These are phyloP conservation scores for Daldinia eschscholtzii DNA, from an alignment of 2,329 filamentous ascomycete genomes.

Conservation along the genomic window DNA sequence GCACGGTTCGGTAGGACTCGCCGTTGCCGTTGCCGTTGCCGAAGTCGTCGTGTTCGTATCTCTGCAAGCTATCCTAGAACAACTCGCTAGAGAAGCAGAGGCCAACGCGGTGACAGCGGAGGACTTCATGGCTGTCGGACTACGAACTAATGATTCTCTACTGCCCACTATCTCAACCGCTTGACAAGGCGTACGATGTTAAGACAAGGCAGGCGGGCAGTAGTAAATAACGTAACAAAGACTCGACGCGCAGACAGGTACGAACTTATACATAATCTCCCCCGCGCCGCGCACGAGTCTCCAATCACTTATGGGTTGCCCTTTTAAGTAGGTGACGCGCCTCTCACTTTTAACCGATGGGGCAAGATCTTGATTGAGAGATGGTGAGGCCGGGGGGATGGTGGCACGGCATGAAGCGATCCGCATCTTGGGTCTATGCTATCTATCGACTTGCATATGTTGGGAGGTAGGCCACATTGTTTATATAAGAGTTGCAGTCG, in stretches of 20 bases:
- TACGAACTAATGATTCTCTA: constrained; percentile 20
- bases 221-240: constrained; percentile 6
- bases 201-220: constrained; percentile 12
- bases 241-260: constrained; percentile 15
- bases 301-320: constrained; percentile 31
- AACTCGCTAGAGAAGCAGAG: constrained; percentile 31
- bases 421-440: constrained; percentile 19
- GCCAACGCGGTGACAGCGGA: constrained; percentile 29
- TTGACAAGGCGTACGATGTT: constrained; percentile 11
- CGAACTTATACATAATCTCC: constrained; percentile 32
- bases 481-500: neutral
- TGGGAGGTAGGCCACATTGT: neutral
- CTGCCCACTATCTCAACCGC: constrained; percentile 25
- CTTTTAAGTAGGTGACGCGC: constrained; percentile 41
- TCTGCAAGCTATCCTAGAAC: constrained; percentile 18
- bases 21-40: constrained; percentile 32
- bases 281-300: constrained; percentile 25
- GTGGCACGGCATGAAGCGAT: constrained; percentile 37
- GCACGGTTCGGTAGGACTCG: constrained; percentile 47
- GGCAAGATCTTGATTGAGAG: constrained; percentile 32
- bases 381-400: constrained; percentile 27
- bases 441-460: neutral
- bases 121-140: constrained; percentile 41
- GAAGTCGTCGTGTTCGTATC: constrained; percentile 33
- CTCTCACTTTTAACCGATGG: constrained; percentile 38